These are phyloP conservation scores for Aureobasidium sp. DNA, from an alignment of 2,329 filamentous ascomycete species.

Conservation along the genomic window DNA sequence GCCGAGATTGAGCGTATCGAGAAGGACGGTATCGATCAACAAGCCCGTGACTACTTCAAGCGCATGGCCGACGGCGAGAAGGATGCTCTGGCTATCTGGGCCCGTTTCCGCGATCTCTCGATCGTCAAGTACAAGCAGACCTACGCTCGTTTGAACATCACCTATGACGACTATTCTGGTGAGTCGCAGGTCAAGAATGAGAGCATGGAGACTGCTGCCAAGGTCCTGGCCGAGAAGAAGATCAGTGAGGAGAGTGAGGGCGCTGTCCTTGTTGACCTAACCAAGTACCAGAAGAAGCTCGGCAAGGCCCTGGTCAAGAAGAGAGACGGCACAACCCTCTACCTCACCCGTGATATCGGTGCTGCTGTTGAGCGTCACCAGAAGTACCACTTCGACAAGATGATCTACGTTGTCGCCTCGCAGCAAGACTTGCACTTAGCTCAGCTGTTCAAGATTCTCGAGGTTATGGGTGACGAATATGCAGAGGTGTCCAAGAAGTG, in stretches of 20 bases:
- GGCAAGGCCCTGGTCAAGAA: slow-evolving; percentile 61
- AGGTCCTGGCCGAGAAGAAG: slow-evolving; percentile 51
- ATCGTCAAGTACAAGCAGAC: slow-evolving; percentile 59
- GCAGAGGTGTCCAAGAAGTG: slow-evolving; percentile 50
- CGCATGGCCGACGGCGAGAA: slow-evolving; percentile 58
- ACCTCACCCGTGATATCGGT: slow-evolving; percentile 63
- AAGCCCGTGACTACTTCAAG: slow-evolving; percentile 65
- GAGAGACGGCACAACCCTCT: slow-evolving; percentile 60
- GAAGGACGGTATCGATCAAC: slow-evolving; percentile 59
- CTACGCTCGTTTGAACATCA: slow-evolving; percentile 58
- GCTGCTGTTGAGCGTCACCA: slow-evolving; percentile 57
- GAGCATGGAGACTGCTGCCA: slow-evolving; percentile 55
- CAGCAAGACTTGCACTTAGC: slow-evolving; percentile 60
- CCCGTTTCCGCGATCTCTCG: slow-evolving; percentile 56
- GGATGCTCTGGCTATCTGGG: slow-evolving; percentile 55
- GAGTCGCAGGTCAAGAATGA: slow-evolving; percentile 60
- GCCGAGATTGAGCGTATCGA: slow-evolving; percentile 43
- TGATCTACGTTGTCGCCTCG: slow-evolving; percentile 60
- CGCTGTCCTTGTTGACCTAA: slow-evolving; percentile 62
- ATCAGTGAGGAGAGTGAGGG: slow-evolving; percentile 60
- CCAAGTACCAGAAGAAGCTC: slow-evolving; percentile 62
- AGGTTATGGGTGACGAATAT: slow-evolving; percentile 53
- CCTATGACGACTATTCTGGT: slow-evolving; percentile 60
- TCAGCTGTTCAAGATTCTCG: slow-evolving; percentile 59
- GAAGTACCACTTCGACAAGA: slow-evolving; percentile 57